Evolutionary conservation across 805 yeast genomes (phyloP).

Genomic region (Wickerhamomyces xylosicus): DNA sequence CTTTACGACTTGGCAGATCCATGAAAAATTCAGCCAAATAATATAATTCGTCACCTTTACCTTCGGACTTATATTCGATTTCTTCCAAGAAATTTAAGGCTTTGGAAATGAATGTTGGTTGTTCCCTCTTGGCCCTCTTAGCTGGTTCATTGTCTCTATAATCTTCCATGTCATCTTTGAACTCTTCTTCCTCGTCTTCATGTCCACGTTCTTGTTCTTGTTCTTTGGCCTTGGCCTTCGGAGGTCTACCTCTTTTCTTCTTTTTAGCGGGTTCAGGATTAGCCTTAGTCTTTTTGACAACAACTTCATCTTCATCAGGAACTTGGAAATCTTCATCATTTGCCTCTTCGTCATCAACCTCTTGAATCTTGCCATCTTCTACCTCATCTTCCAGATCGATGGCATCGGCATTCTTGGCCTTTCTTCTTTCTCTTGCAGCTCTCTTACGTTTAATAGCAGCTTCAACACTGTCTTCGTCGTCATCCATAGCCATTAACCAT

Average conservation of each 20-base stretch:
- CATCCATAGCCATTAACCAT: slow-evolving; percentile 77
- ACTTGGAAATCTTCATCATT: slow-evolving; percentile 4
- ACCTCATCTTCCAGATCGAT: slow-evolving; percentile 1
- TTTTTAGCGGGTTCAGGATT: background rate
- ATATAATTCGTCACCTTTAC: slow-evolving; percentile 26
- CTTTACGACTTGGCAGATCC: slow-evolving; percentile 58
- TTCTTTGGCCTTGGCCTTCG: background rate
- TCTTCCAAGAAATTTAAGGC: slow-evolving; percentile 33
- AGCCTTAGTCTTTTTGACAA: no score
- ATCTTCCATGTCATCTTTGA: slow-evolving; percentile 3
- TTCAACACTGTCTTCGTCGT: slow-evolving; percentile 41
- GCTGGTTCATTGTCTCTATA: slow-evolving; percentile 3
- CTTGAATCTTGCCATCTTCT: slow-evolving; percentile 1
- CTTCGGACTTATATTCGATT: slow-evolving; percentile 32
- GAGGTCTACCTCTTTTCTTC: slow-evolving; percentile 3
- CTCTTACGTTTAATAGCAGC: slow-evolving; percentile 26
- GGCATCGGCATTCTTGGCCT: slow-evolving; percentile 5
- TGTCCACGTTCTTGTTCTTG: background rate
- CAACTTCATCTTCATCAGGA: slow-evolving; percentile 7
- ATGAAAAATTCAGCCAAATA: slow-evolving; percentile 46
- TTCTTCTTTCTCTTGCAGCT: slow-evolving; percentile 21
- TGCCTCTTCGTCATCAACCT: slow-evolving; percentile 1
- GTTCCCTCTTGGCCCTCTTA: slow-evolving; percentile 16
- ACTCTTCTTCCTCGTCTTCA: slow-evolving; percentile 2
- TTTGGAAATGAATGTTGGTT: slow-evolving; percentile 15